Conservation (phyloP, 129 eudicot species). For the Sambucus nigra region DNA sequence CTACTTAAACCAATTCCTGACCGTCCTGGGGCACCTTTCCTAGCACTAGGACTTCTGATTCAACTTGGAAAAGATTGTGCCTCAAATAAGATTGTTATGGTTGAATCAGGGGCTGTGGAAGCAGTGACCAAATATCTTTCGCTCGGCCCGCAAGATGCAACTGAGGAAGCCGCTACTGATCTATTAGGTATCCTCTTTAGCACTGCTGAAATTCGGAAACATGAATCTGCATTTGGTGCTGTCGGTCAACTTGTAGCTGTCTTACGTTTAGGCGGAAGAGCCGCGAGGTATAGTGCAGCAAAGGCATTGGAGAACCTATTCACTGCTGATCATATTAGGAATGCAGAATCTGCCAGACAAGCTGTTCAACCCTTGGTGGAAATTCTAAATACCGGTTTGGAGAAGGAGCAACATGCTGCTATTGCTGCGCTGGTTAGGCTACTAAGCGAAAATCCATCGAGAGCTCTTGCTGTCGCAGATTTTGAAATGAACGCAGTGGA, state of each 20-base stretch:
- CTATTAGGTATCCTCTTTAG: slow-evolving; percentile 68
- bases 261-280: slow-evolving; percentile 88
- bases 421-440: slow-evolving; percentile 85
- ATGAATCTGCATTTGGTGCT: slow-evolving; percentile 92
- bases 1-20: slow-evolving; percentile 89
- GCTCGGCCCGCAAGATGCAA: slow-evolving; percentile 83
- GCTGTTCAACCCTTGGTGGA: slow-evolving; percentile 98
- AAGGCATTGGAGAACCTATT: slow-evolving; percentile 90
- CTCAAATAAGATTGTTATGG: slow-evolving; percentile 82
- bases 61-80: slow-evolving; percentile 82
- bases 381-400: slow-evolving; percentile 78
- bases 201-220: slow-evolving; percentile 82
- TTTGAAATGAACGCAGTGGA: slow-evolving; percentile 95
- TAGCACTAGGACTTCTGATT: slow-evolving; percentile 71
- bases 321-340: slow-evolving; percentile 87
- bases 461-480: slow-evolving; percentile 94
- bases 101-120: slow-evolving; percentile 91
- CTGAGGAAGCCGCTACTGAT: slow-evolving; percentile 97
- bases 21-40: slow-evolving; percentile 97
- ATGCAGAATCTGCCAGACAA: slow-evolving; percentile 85
- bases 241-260: slow-evolving; percentile 94
- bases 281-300: slow-evolving; percentile 93
- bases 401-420: slow-evolving; percentile 98
- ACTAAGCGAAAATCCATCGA: slow-evolving; percentile 84
- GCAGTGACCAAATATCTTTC: slow-evolving; percentile 96